Conservation (phyloP, 257 asterid species). For the Gardenia jasminoides region DNA sequence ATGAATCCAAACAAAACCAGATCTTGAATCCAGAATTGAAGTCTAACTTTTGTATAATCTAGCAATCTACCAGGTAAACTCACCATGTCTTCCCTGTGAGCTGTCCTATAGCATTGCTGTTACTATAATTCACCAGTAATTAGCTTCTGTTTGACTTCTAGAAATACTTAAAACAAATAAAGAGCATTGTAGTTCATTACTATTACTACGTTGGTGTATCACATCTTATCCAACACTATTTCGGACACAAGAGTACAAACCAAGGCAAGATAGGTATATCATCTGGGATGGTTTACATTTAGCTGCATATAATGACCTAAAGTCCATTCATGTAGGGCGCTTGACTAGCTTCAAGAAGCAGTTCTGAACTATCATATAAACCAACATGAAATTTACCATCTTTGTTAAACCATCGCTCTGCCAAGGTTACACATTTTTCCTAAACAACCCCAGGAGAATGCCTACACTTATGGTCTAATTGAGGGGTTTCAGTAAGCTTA, state of each 20-base stretch:
- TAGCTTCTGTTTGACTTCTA: not conserved
- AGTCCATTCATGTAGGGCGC: not conserved
- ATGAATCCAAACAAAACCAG: not conserved
- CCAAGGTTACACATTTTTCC: not conserved
- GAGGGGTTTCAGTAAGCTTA: not conserved
- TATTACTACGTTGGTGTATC: not conserved
- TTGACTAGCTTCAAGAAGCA: not conserved
- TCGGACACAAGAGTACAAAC: not conserved
- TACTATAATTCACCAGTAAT: not conserved
- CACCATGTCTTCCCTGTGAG: not conserved
- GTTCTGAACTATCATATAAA: not conserved
- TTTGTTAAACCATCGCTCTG: not conserved
- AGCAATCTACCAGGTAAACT: not conserved
- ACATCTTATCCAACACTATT: not conserved
- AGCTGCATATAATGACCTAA: not conserved
- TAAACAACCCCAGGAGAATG: not conserved
- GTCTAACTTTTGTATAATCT: too few relatives aligned
- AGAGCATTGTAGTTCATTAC: not conserved
- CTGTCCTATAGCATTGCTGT: not conserved
- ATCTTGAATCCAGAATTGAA: not conserved
- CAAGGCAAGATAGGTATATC: not conserved
- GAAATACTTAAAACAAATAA: too few relatives aligned
- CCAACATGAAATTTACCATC: not conserved
- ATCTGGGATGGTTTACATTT: too few relatives aligned
- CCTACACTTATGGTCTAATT: not conserved